Base-by-base conservation (phyloP, 2,329 filamentous ascomycete species). In the Bisporella sp. region DNA sequence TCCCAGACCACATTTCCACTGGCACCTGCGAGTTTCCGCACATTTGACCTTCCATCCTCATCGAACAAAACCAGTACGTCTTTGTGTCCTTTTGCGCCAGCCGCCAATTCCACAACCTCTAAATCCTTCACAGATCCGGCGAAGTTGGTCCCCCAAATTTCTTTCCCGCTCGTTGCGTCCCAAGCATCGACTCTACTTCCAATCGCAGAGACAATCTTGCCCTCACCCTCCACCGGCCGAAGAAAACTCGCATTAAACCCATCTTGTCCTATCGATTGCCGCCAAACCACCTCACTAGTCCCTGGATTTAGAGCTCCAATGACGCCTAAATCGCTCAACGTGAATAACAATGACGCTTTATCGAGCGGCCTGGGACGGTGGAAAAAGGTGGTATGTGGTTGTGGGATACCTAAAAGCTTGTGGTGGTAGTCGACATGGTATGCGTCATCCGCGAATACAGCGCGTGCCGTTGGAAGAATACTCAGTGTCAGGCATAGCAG, bases 401-500 rank as follows among this genome's bases (percentile, higher is more conserved):
- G 85, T 49, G 93, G 90, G 37, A 88, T 72, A 63, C 93, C 93
- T 63, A 99, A 74, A 45, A 97, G 83, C 57, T 88, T 82, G 72
- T 95, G 84, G 71, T 97, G 92, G 73, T 90, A 97, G 71, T 99
- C 93, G 67, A 95, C 81, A 62, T 89, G 79, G 72, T 84, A 91
- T 59, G 95, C 90, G 69, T 99, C 92, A 66, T 99, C 93, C 59
- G 80, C 77, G 72, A 90, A 96, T 53, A 97, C 82, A 57, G 90
- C 88, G 41, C 57, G 44, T 6, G 58, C 47, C 5, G 50, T 49
- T n/a, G 63, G 61, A 28, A 66, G 54, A 31, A 65, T 54, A 7
- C 60, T 61, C 32, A 66, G 51, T n/a, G 60, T 54, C 40, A 65
- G 47, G 11, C 52, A 57, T 13, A 66, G 54, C 30, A 65, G 55